Evolutionary conservation across 202 grass and related monocot species (phyloP), one percentile per base, ranked within the genome.

Genomic region (Hordeum pubiflorum): DNA sequence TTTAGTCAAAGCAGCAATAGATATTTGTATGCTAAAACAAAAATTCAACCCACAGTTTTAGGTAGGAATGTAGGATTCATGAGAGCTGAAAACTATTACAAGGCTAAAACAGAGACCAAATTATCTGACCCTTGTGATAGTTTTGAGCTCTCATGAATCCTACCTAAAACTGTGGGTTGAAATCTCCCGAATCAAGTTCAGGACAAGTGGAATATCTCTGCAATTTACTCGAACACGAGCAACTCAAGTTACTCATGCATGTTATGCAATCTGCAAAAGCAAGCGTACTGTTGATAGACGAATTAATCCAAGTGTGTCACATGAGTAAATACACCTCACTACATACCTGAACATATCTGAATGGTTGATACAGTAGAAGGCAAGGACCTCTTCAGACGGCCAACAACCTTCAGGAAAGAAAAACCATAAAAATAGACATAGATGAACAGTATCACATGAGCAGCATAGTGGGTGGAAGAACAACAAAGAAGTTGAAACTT

Each of bases 301-400:
- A 56, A 71, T 17, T 43, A 57, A 39, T 33, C 24, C 34, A 86
- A 39, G 33, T 58, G n/a, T 12, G 38, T 64, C 21, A 78, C 59
- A 75, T 78, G 10, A 6, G 22, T 68, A 55, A 48, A 59, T 54
- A 84, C 69, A 59, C 61, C 43, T 77, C 13, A 57, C 39, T 32
- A 88, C 87, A 77, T 58, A 98, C 96, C 96, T 89, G 87, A 99
- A 99, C 55, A 89, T 81, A 76, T 90, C 77, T 10, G 74, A 77
- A 88, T 87, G 79, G 65, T 87, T 91, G 36, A 95, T 85, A 84
- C 90, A 95, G 79, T 94, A 95, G 83, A 91, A 99, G n/a, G 90
- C 92, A 82, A 98, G 92, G 68, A 98, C 92, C 79, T 98, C 92
- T 93, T 98, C 96, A 72, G 90, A 95, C n/a, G 96, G 96, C 96